Percentiles rank a stretch among this genome's conserved stretches.
phyloP scores from a whole-genome alignment of 805 yeast genomes.

The Jamesozyma spencerorum region DNA sequence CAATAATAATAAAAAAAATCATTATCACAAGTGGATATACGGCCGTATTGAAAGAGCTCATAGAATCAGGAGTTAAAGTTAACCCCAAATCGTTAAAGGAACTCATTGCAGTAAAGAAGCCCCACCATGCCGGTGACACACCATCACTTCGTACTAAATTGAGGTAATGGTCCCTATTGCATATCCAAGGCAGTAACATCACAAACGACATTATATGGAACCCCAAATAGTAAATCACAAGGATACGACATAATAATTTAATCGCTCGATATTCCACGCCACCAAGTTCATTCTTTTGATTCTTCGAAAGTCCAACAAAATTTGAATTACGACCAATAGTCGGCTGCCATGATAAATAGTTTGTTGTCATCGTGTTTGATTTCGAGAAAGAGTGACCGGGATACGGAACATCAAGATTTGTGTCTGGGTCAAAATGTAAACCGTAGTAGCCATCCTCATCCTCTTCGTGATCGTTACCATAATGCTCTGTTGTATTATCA shows the following conservation, averaged over 20 bases:
- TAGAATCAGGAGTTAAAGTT: conserved; percentile 73
- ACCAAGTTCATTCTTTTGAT: conserved; percentile 88
- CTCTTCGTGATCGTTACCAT: conserved; percentile 2
- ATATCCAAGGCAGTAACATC: conserved; percentile 55
- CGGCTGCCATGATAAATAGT: conserved; percentile 83
- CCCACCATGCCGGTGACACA: conserved; percentile 85
- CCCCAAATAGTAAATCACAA: conserved; percentile 64
- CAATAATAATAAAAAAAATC: conserved; percentile 71
- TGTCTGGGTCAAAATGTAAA: conserved; percentile 19
- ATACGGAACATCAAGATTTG: conserved; percentile 6
- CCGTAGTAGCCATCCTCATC: conserved; percentile 19
- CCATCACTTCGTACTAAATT: conserved; percentile 44
- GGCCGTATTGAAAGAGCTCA: conserved; percentile 55
- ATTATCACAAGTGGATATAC: conserved; percentile 56
- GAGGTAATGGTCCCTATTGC: conserved; percentile 34
- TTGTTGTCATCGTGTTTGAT: conserved; percentile 37
- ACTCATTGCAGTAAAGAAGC: conserved; percentile 70
- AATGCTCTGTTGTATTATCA: neutral
- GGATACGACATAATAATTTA: conserved; percentile 59
- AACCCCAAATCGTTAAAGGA: conserved; percentile 80
- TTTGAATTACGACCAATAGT: conserved; percentile 90
- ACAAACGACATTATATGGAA: conserved; percentile 51
- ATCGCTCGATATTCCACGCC: conserved; percentile 94
- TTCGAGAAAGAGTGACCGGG: conserved; percentile 17
- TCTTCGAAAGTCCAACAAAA: conserved; percentile 70